These are phyloP conservation scores for Ambrosia artemisiifolia DNA, from an alignment of 129 eudicot species.

Conservation along the genomic window DNA sequence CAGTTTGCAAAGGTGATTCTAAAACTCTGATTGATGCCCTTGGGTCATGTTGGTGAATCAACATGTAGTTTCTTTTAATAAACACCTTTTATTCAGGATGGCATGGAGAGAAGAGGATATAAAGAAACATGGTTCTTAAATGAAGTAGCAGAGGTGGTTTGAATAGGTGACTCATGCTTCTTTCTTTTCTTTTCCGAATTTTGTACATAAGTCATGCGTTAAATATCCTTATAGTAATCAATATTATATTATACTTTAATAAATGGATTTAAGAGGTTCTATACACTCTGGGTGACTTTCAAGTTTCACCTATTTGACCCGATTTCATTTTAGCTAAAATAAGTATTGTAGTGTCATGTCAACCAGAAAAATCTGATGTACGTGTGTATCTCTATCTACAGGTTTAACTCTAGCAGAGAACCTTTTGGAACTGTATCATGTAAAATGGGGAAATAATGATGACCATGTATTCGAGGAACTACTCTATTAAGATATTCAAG, in stretches of 20 bases:
- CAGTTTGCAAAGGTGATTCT: constrained; percentile 68
- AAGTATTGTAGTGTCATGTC: background rate
- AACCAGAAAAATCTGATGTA: constrained; percentile 2
- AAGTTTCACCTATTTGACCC: background rate
- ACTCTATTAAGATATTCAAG: constrained; percentile 50
- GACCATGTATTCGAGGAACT: constrained; percentile 91
- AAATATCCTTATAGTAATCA: background rate
- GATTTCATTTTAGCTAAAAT: background rate
- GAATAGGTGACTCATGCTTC: constrained; percentile 54
- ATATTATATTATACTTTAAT: background rate
- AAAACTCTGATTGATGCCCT: constrained; percentile 1
- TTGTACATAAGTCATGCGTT: background rate
- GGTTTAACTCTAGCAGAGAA: constrained; percentile 96
- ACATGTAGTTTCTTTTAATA: background rate
- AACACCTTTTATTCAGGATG: constrained; percentile 53
- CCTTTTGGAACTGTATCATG: constrained; percentile 82
- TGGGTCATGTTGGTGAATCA: background rate
- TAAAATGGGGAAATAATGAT: constrained; percentile 76
- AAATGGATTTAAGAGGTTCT: background rate
- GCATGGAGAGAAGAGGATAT: constrained; percentile 93
- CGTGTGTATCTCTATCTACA: constrained; percentile 24
- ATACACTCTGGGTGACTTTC: background rate
- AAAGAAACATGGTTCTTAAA: constrained; percentile 91
- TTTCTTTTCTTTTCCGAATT: background rate
- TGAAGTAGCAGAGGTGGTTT: constrained; percentile 89